Percentiles rank a stretch among this genome's conserved stretches.
These are phyloP conservation scores for Neophaeococcomyces mojaviensis DNA, from an alignment of 2,329 filamentous ascomycete genomes.

Conservation along the genomic window DNA sequence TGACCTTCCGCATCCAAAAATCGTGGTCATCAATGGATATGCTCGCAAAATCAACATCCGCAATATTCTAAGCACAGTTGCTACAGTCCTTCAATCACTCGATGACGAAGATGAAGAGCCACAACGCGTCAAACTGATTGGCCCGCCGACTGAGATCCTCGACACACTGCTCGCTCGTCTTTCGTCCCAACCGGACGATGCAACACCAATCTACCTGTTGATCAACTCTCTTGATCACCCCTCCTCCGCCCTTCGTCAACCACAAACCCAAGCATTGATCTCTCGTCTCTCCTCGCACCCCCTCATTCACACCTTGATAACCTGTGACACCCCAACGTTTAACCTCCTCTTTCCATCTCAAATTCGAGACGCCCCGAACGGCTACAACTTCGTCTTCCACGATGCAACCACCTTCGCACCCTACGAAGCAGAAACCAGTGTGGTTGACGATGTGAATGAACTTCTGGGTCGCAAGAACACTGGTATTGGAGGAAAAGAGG, in stretches of 20 bases:
- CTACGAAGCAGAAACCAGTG: constrained; percentile 66
- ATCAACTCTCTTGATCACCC: constrained; percentile 82
- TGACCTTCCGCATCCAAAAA: constrained; percentile 42
- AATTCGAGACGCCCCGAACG: constrained; percentile 55
- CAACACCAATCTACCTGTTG: constrained; percentile 54
- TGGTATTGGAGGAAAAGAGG: constrained; percentile 79
- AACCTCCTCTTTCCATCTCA: constrained; percentile 82
- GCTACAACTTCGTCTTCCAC: constrained; percentile 80
- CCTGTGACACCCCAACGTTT: constrained; percentile 82
- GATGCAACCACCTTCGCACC: constrained; percentile 85
- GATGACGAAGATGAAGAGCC: constrained; percentile 28
- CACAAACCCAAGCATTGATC: constrained; percentile 62
- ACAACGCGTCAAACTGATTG: constrained; percentile 45
- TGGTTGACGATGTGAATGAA: constrained; percentile 84
- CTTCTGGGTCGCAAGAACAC: constrained; percentile 73
- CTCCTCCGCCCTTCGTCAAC: constrained; percentile 57
- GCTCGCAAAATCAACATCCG: constrained; percentile 38
- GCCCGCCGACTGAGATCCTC: constrained; percentile 62
- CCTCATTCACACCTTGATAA: constrained; percentile 65
- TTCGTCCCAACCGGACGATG: constrained; percentile 34
- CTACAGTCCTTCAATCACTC: constrained; percentile 46
- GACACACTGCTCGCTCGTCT: constrained; percentile 59
- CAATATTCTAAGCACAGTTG: constrained; percentile 51
- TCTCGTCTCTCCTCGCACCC: constrained; percentile 69
- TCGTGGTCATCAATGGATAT: constrained; percentile 86